Base-by-base conservation (phyloP, 2,329 filamentous ascomycete genomes). In the Amylocarpus encephaloides region DNA sequence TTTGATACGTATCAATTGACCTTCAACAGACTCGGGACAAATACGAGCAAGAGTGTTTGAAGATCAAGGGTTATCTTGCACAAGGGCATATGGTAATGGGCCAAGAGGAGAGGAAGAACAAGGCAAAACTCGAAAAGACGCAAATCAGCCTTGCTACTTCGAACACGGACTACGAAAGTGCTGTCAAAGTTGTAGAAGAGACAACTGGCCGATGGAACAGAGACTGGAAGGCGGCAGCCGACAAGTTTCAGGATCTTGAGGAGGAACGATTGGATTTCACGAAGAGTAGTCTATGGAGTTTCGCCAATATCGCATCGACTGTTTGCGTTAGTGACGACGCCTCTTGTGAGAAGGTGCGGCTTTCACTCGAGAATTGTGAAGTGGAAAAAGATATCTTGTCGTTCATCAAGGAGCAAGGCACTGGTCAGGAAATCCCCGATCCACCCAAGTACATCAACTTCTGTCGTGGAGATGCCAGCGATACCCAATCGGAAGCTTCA, bases 81-180 rank as follows among this genome's bases (percentile, higher is more conserved):
- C 93, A 98, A 70, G 93, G 93, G 9, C 94, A 98, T 67, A 98
- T 98, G 93, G 93, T 98, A 51, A 98, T 98, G 93, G 93, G 93
- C 12, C 93, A 98, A 62, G 93, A 98, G 67, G 93, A 98, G 73
- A 83, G 93, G 26, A 96, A 95, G 72, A 98, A 98, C 70, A 98
- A 98, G 72, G 91, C 92, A 18, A 97, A 95, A 70, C 79, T 98
- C 39, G 93, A 98, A 69, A 98, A 98, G 78, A 97, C 93, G 1
- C 93, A 98, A 67, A 93, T 96, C 62, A 94, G 91, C 63, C 79
- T 98, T 52, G 91, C 91, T 0, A 83, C 84, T 6, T 91, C 91
- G 53, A 97, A 94, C 70, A 84, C 82, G 40, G 93, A 97, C 62
- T 98, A 98, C 66, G 92, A 98, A 68, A 81, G 82, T 46, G 90